Percentiles rank a stretch among this genome's conserved stretches.
phyloP scores from a whole-genome alignment of 257 asterid genomes.

The Misopates orontium region DNA sequence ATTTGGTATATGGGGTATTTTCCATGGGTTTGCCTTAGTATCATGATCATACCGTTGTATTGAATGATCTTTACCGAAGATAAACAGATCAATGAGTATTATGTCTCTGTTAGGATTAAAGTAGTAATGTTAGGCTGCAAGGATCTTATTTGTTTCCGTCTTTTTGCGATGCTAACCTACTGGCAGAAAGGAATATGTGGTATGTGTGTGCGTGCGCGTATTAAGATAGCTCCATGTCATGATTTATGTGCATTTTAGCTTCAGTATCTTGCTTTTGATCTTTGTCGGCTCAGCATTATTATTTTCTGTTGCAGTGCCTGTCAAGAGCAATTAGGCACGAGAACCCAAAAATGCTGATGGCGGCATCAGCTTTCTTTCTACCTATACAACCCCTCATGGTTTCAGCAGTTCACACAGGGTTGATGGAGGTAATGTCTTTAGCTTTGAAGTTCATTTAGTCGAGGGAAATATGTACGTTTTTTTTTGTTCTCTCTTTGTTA shows the following conservation, averaged over 20 bases:
- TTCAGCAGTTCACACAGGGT: slow-evolving; percentile 91
- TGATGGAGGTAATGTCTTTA: slow-evolving; percentile 76
- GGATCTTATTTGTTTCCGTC: not conserved
- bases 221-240: too few species aligned
- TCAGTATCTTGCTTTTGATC: not conserved
- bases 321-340: slow-evolving; percentile 82
- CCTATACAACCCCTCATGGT: slow-evolving; percentile 95
- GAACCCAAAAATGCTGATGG: slow-evolving; percentile 87
- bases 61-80: too few species aligned
- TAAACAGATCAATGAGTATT: not conserved
- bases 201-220: not conserved
- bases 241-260: not conserved
- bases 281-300: slow-evolving; percentile 12
- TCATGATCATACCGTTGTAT: too few species aligned
- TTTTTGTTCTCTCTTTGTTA: too few species aligned
- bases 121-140: not conserved
- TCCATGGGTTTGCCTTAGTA: too few species aligned
- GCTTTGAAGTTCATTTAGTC: slow-evolving; percentile 6
- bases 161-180: not conserved
- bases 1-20: too few species aligned
- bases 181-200: not conserved
- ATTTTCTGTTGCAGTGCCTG: slow-evolving; percentile 60
- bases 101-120: not conserved
- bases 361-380: slow-evolving; percentile 73
- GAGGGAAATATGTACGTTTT: not conserved